Evolutionary conservation across 352 stramenopile genomes (phyloP), one percentile per base, ranked within the genome.

Genomic region (Phytophthora capsici): DNA sequence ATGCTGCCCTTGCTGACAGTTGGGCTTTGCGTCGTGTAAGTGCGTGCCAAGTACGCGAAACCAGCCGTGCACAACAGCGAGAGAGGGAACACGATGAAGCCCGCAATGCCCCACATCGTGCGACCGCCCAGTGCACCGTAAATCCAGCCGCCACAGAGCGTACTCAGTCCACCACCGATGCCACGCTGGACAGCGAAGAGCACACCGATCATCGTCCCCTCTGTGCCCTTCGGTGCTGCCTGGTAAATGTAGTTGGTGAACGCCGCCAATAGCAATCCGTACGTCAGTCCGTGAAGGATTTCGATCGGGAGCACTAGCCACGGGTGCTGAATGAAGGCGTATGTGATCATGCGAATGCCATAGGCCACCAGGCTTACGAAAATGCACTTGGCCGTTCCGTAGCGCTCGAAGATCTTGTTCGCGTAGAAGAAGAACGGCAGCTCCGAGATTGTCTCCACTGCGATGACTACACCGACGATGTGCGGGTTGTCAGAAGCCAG

Each of bases 161-260:
- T 84, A 20, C 68, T 72, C n/a, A 72, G 23, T 8, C 72, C 69
- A 7, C 69, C 69, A 6, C 72, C 75, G 1, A 81, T 46, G 14
- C 75, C 75, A 12, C 64, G 73, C 47, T 81, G 75, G 13, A 84
- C 68, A 10, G 58, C 65, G 19, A 66, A 74, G 9, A 84, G 53
- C 25, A 84, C 58, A 9, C 75, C 75, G 43, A 84, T 77, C 65
- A 81, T 77, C 16, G 71, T 80, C 5, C 71, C 75, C 47, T 84
- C 64, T 0, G 71, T 72, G 2, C 71, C 72, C 44, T 71, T 71
- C 12, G 75, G 75, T 1, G 72, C 69, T 0, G 61, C 53, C 22
- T 73, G 36, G 48, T 84, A 84, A 17, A 77, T 63, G 63, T 81
- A 84, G 43, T 84, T 76, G 23, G 72, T 81, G 55, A 76, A 73